phyloP scores from a whole-genome alignment of 371 early-diverging fungal genomes.

The Paraphysoderma sedebokerense region DNA sequence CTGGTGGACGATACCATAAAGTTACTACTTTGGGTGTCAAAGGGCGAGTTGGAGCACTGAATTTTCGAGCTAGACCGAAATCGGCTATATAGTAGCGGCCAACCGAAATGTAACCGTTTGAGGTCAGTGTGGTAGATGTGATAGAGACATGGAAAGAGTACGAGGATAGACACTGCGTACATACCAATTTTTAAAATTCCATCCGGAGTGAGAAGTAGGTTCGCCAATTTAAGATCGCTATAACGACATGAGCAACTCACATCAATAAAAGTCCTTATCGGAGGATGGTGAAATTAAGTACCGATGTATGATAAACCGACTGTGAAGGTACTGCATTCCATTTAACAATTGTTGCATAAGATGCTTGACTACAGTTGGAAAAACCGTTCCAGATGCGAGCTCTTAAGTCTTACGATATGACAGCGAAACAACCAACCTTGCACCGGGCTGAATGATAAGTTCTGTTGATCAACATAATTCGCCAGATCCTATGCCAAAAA shows the following conservation, averaged over 20 bases:
- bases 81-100: constrained; percentile 34
- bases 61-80: constrained; percentile 72
- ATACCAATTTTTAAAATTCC: constrained; percentile 66
- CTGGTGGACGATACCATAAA: constrained; percentile 90
- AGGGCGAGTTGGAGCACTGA: constrained; percentile 39
- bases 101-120: neutral
- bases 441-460: too few species aligned
- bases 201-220: constrained; percentile 47
- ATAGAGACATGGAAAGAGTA: neutral
- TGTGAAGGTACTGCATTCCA: constrained; percentile 63
- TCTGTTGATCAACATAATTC: too few species aligned
- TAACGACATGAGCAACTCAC: neutral
- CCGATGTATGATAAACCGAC: constrained; percentile 55
- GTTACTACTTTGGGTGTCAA: constrained; percentile 93
- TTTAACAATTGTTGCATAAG: constrained; percentile 55
- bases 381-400: too few species aligned
- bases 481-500: too few species aligned
- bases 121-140: neutral
- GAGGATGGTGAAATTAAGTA: constrained; percentile 4
- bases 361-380: constrained; percentile 57
- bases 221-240: constrained; percentile 74
- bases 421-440: too few species aligned
- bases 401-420: too few species aligned
- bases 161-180: neutral
- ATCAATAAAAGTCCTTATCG: neutral